Conservation (phyloP, 495 filamentous ascomycete species). For the Extremus antarcticus region DNA sequence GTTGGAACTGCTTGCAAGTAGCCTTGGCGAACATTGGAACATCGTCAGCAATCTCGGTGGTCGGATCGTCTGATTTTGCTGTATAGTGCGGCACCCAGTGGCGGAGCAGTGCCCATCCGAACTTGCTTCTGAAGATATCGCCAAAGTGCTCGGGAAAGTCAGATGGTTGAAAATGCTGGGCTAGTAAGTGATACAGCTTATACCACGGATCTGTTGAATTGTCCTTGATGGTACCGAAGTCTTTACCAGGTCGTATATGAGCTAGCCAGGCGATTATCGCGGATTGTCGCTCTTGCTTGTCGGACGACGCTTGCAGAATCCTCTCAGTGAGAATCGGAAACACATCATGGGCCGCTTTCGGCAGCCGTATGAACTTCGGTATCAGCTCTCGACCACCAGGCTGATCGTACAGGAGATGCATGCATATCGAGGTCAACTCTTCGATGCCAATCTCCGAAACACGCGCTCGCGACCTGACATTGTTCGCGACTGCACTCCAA, state of each 20-base stretch:
- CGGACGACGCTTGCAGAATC: neutral
- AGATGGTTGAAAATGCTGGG: neutral
- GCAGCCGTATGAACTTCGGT: neutral
- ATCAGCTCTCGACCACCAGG: neutral
- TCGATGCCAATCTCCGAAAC: neutral
- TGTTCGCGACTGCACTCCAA: neutral
- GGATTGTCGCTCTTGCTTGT: neutral
- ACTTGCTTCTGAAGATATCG: neutral
- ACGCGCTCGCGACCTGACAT: neutral
- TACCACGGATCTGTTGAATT: neutral
- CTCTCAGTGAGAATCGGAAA: neutral
- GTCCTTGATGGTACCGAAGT: neutral
- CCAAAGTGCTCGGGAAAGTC: slow-evolving; percentile 8
- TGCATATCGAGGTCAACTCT: neutral
- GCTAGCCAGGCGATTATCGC: neutral
- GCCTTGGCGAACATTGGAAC: neutral
- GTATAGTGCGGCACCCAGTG: slow-evolving; percentile 11
- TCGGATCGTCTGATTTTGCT: neutral
- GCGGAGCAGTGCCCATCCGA: slow-evolving; percentile 8
- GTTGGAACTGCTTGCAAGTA: neutral
- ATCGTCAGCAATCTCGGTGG: neutral
- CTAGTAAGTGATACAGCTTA: neutral
- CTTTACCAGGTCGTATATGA: neutral
- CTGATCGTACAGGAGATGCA: neutral
- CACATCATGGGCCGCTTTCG: neutral